Base-by-base conservation (phyloP, 169 alveolate genomes). In the Plasmodium vinckei region DNA sequence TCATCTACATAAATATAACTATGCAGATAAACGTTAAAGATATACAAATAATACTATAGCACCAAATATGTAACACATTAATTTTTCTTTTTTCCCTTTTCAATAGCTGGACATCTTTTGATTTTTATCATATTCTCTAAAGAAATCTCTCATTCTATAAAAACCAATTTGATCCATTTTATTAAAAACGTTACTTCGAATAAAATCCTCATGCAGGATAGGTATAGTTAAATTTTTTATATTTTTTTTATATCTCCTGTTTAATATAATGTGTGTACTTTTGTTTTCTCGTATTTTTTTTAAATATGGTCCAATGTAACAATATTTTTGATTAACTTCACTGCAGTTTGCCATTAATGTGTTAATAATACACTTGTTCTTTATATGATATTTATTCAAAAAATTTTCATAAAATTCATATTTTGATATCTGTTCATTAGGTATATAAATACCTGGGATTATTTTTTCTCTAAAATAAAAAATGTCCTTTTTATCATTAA, bases 261-360 rank as follows among this genome's bases (percentile, higher is more conserved):
- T 77, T 27, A 77, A 51, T 64, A 77, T 77, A 49, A 77, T 77
- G 54, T 77, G 88, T 9, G 77, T 47, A n/a, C 65, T 77, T 77
- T 77, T 77, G 21, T 77, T 77, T 64, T 77, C 88, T 53, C 88
- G 54, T 19, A 77, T 77, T 63, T 69, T 64, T 77, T 77, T 77
- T 77, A 77, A 63, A 64, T 47, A 77, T 64, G 88, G 88, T 9
- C 57, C 88, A 47, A 77, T 61, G 46, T 73, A 49, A 64, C 47
- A 49, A 9, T 42, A 67, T 21, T 49, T 63, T 46, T 64, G 77
- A 17, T 77, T 77, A 63, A 77, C 46, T 77, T 77, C 88, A 1
- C 60, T 64, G 51, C 88, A 77, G 27, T 51, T 47, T 63, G 63
- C 88, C 77, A 77, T 53, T 25, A 77, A 65, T 15, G 39, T 77